A percentile compares a stretch with the other conserved stretches of the same genome.
Evolutionary conservation across 2,329 filamentous ascomycete genomes (phyloP).

Genomic region (Curvularia sp.): DNA sequence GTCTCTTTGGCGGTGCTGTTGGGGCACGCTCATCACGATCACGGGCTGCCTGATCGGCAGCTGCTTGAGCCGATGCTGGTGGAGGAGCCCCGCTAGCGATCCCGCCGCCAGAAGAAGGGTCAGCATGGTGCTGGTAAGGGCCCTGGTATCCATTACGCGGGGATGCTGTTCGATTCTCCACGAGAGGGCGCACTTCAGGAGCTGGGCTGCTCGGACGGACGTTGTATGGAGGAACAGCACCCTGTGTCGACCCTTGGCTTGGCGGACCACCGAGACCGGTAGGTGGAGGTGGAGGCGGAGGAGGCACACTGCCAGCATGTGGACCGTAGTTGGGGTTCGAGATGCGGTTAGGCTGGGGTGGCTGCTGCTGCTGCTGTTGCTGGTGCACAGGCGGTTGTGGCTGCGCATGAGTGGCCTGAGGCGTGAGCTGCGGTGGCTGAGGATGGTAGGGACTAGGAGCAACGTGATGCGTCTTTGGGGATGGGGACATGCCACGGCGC

Average conservation of each 20-base stretch:
- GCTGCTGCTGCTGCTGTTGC: slow-evolving; percentile 36
- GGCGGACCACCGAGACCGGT: slow-evolving; percentile 58
- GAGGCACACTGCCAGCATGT: slow-evolving; percentile 57
- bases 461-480: slow-evolving; percentile 65
- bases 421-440: slow-evolving; percentile 55
- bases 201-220: slow-evolving; percentile 74
- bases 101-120: slow-evolving; percentile 63
- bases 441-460: slow-evolving; percentile 61
- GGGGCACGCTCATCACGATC: slow-evolving; percentile 75
- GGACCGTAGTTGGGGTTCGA: slow-evolving; percentile 58
- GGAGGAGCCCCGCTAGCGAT: slow-evolving; percentile 74
- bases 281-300: slow-evolving; percentile 68
- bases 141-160: slow-evolving; percentile 87
- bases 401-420: slow-evolving; percentile 60
- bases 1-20: slow-evolving; percentile 78
- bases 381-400: slow-evolving; percentile 53
- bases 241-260: slow-evolving; percentile 56
- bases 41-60: slow-evolving; percentile 72
- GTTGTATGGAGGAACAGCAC: slow-evolving; percentile 70
- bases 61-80: slow-evolving; percentile 69
- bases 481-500: slow-evolving; percentile 63
- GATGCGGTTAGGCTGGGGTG: slow-evolving; percentile 55
- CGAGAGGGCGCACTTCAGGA: slow-evolving; percentile 80
- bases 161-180: slow-evolving; percentile 89
- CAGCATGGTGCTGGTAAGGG: slow-evolving; percentile 78